Percentiles rank a stretch among this genome's conserved stretches.
Evolutionary conservation across 2,329 filamentous ascomycete species (phyloP).

Genomic region (Pyricularia grisea): DNA sequence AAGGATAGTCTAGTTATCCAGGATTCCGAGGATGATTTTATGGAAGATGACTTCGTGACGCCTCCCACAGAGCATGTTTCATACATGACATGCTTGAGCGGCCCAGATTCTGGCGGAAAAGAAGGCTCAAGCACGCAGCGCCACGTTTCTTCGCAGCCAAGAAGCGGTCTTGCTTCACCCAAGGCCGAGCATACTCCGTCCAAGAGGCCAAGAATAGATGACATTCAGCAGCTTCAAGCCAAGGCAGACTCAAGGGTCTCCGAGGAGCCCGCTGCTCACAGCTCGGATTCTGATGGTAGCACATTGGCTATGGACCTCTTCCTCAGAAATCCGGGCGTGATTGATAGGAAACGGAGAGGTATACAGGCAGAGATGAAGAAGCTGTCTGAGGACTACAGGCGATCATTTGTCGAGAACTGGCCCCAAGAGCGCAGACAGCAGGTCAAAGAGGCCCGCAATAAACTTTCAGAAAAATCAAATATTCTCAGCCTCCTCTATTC

Average conservation of each 20-base stretch:
- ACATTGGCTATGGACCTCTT: conserved; percentile 25
- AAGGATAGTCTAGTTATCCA: conserved; percentile 29
- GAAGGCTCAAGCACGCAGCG: neutral
- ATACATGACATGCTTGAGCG: conserved; percentile 13
- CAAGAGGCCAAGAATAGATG: neutral
- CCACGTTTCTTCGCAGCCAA: neutral
- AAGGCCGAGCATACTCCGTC: conserved; percentile 1
- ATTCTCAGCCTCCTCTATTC: conserved; percentile 29
- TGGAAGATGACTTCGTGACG: conserved; percentile 42
- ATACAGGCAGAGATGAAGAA: conserved; percentile 33
- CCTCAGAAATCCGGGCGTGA: conserved; percentile 21
- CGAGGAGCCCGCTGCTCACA: conserved; percentile 10
- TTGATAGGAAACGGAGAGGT: conserved; percentile 23
- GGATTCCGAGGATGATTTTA: conserved; percentile 48
- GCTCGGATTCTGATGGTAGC: conserved; percentile 19
- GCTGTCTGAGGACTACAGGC: conserved; percentile 38
- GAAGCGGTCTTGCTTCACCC: neutral
- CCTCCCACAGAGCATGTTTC: conserved; percentile 26
- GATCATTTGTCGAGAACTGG: conserved; percentile 35
- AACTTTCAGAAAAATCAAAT: conserved; percentile 34
- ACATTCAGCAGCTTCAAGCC: neutral
- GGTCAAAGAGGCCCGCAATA: conserved; percentile 40
- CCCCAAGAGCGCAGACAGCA: conserved; percentile 33
- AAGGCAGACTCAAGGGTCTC: neutral
- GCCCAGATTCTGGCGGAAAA: neutral